Evolutionary conservation across 139 green algal genomes (phyloP), one percentile per base, ranked within the genome.

Genomic region (Prasinococcaceae sp.): DNA sequence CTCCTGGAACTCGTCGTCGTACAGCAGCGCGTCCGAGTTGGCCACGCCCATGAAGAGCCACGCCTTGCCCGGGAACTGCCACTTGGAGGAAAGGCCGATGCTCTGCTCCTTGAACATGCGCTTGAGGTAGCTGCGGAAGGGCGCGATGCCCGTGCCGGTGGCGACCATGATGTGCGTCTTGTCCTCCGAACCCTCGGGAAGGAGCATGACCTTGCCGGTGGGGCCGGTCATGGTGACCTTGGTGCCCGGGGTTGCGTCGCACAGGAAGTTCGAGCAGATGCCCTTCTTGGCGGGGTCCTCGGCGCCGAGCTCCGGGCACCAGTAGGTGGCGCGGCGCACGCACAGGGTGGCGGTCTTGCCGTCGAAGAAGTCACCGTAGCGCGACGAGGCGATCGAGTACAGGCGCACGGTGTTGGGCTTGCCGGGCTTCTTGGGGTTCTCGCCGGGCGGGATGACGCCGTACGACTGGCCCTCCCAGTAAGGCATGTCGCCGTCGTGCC

Each of bases 21-120:
- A 96, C 66, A 97, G 76, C 69, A 85, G 92, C 66, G 72, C 76
- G 48, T 97, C 90, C 24, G 56, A 78, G 84, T 97, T 97, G 68
- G 90, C 90, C 19, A 92, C 87, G 37, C 90, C 90, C 86, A 99
- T 96, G 86, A 99, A 99, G 10, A 99, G 68, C 90, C 90, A 99
- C 53, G 84, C 77, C 19, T 96, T 82, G 53, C 89, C 88, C 30
- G 50, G 78, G 69, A 89, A 94, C 76, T 96, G 87, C 76, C 86
- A 97, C 74, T 66, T 80, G 65, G 84, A 81, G 25, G 94, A 69
- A n/a, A n/a, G n/a, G n/a, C n/a, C n/a, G n/a, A n/a, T n/a, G n/a
- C n/a, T n/a, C 49, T 93, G 70, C 78, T 98, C 90, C 59, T 86
- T 74, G 75, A 94, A 98, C 64, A 80, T 75, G 53, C 90, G 82